phyloP scores from a whole-genome alignment of 768 basidiomycete species.

The Pulveroboletus sp. region DNA sequence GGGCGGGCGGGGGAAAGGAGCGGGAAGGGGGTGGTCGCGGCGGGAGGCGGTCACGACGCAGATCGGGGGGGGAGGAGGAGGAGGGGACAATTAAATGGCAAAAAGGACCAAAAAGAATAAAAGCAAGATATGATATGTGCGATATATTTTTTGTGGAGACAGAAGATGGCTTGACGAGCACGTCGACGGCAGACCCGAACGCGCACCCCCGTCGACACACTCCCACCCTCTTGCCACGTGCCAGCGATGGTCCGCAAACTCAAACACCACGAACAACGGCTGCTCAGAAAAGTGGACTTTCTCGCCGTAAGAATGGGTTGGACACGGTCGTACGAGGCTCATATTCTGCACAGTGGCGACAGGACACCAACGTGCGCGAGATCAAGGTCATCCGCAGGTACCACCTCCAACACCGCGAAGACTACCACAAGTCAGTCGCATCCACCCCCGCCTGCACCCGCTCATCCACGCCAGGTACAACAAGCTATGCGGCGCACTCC shows the following conservation, averaged over 20 bases:
- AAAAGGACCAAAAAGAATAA: conserved; percentile 10
- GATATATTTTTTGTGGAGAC: conserved; percentile 25
- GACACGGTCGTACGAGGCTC: too few relatives aligned
- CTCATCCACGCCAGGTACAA: conserved; percentile 65
- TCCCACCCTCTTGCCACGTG: conserved; percentile 35
- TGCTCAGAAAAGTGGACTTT: conserved; percentile 97
- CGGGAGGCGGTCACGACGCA: conserved; percentile 13
- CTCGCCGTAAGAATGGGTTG: too few relatives aligned
- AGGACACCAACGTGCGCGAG: conserved; percentile 88
- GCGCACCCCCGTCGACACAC: conserved; percentile 14
- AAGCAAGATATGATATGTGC: conserved; percentile 26
- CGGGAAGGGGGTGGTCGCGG: neutral
- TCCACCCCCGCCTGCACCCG: neutral
- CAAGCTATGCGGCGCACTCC: conserved; percentile 85
- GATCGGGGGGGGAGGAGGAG: conserved; percentile 15
- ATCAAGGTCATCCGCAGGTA: conserved; percentile 93
- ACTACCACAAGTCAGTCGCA: conserved; percentile 76
- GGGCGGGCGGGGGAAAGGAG: neutral
- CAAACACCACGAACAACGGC: conserved; percentile 94
- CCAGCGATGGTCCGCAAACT: conserved; percentile 80
- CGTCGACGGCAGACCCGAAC: conserved; percentile 30
- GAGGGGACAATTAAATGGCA: conserved; percentile 11
- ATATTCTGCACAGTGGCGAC: conserved; percentile 76
- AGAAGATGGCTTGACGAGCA: conserved; percentile 27
- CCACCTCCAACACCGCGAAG: conserved; percentile 92